These are phyloP conservation scores for Alloascoidea hylecoeti DNA, from an alignment of 805 yeast species.

Conservation along the genomic window DNA sequence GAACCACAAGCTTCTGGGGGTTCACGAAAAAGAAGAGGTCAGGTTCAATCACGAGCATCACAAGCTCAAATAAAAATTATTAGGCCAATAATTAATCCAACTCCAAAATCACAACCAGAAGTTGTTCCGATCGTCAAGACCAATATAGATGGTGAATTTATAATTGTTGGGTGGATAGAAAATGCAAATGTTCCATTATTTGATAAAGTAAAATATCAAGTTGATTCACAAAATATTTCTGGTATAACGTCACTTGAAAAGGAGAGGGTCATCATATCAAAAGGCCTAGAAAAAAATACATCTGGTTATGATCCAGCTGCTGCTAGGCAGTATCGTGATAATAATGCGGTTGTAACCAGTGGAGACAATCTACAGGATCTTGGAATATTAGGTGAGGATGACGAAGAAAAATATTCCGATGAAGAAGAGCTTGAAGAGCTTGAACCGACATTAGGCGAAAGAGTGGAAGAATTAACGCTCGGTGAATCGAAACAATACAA, in stretches of 20 bases:
- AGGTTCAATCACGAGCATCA: slow-evolving; percentile 33
- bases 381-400: slow-evolving; percentile 12
- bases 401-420: slow-evolving; percentile 8
- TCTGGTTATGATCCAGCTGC: slow-evolving; percentile 27
- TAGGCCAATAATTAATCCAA: slow-evolving; percentile 26
- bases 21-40: slow-evolving; percentile 29
- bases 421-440: slow-evolving; percentile 19
- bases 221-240: neutral
- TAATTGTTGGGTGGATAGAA: slow-evolving; percentile 49
- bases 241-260: neutral
- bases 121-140: slow-evolving; percentile 13
- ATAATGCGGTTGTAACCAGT: slow-evolving; percentile 16
- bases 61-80: slow-evolving; percentile 28
- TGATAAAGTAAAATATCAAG: slow-evolving; percentile 26
- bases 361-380: slow-evolving; percentile 17
- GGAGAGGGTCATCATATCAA: neutral
- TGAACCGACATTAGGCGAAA: slow-evolving; percentile 8
- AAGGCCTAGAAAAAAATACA: neutral
- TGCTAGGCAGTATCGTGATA: slow-evolving; percentile 18
- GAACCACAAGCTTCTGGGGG: slow-evolving; percentile 6
- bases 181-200: slow-evolving; percentile 41
- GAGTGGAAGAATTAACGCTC: slow-evolving; percentile 27
- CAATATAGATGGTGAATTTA: slow-evolving; percentile 18
- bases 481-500: slow-evolving; percentile 7
- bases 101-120: slow-evolving; percentile 9